Base-by-base conservation (phyloP, 768 basidiomycete genomes). In the Bullera alba region DNA sequence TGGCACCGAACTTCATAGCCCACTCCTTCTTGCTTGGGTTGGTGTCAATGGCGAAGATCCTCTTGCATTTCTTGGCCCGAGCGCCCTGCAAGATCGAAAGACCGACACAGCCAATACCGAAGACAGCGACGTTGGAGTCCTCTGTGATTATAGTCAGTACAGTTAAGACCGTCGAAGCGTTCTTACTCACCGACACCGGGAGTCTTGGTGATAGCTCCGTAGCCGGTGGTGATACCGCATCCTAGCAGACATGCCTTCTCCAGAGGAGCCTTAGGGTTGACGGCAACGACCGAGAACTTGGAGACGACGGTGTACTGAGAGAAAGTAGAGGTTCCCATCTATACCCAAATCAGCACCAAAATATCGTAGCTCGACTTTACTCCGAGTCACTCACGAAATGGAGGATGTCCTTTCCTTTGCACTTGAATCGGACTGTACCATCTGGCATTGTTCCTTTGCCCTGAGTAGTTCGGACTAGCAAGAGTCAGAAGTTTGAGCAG, bases 251-350 rank as follows among this genome's bases (percentile, higher is more conserved):
- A 97, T n/a, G 92, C 89, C 67, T 90, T 95, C 25, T 96, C 86
- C 14, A 99, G 80, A 7, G 90, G 89, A 1, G 95, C 95, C 53
- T 79, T 76, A 53, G 81, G 78, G 75, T 84, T 83, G 53, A 99
- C 83, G 15, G 88, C 82, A 46, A 97, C 95, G 22, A 99, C 87
- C 17, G 92, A 97, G 38, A 91, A 91, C 58, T 99, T 91, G 39
- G 90, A 87, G 2, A 99, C 90, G 52, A 99, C 95, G 6, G 95
- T 95, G 77, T 97, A 99, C 72, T 97, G 92, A n/a, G 93, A 95
- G 77, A 99, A 99, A 2, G 95, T 93, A 27, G 93, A 97, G 23
- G 86, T 89, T 36, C 95, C 95, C 95, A 97, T 99, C 91, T 95
- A 44, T 0, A 15, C 16, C 50, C 29, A 26, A 5, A 17, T 42